Evolutionary conservation across 1,139 yeast genomes (phyloP), one percentile per base, ranked within the genome.

Genomic region (Magnusiomyces ingens): DNA sequence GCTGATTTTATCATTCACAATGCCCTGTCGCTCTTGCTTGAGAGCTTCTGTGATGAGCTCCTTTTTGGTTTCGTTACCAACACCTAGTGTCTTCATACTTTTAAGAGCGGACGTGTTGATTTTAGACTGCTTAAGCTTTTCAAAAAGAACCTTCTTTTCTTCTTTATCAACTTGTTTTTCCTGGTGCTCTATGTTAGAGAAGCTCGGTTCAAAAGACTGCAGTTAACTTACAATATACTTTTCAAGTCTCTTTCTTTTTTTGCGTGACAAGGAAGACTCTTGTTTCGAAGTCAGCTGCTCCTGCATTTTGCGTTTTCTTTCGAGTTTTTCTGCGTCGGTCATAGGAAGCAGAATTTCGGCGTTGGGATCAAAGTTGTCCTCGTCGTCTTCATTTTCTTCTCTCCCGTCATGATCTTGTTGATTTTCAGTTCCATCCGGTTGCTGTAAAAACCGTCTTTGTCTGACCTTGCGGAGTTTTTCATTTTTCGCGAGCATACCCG

Each of bases 161-260:
- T 91, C 96, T 66, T 95, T 78, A 61, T 86, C 85, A 59, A 93
- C 69, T 68, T 93, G 98, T 69, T 86, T 95, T 58, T 90, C 96
- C 69, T 63, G 52, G 38, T 84, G 83, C 64, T 17, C 35, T 4
- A 5, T 26, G 32, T 26, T 26, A 26, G 32, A 4, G 32, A 5
- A 8, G 8, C 8, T n/a, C 42, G n/a, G 70, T 19, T 26, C 38
- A 26, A 26, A 26, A 26, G 32, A 26, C 8, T 26, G 32, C 8
- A n/a, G n/a, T 5, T 29, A 5, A 64, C 68, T 54, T 59, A 65
- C 75, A 51, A 75, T 72, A 58, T 74, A 74, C 59, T 75, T 74
- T 49, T 75, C 78, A 35, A 74, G 61, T 15, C 78, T 65, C 71
- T 93, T 93, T 70, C 80, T 80, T 70, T 91, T 93, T 48, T 84